Evolutionary conservation across 139 green algal genomes (phyloP).

Genomic region (Tetradesmus lagerheimii): DNA sequence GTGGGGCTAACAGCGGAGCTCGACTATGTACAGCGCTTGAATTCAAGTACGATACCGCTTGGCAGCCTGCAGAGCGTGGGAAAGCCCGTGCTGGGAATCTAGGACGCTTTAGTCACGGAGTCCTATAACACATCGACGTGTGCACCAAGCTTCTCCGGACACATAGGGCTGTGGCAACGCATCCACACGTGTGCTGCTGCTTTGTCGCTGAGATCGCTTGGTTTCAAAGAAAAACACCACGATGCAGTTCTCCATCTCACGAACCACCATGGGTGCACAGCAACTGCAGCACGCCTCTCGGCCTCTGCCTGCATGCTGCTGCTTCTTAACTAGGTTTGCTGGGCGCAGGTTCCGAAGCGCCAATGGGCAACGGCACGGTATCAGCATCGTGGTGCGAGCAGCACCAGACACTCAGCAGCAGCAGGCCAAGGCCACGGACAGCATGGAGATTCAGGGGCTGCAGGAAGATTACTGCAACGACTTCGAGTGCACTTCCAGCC

Average conservation of each 20-base stretch:
- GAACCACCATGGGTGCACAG: slow-evolving; percentile 29
- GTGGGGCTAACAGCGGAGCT: too few relatives aligned
- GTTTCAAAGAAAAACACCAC: background rate
- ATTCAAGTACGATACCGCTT: background rate
- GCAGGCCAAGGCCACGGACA: background rate
- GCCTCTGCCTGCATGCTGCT: background rate
- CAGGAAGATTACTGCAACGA: slow-evolving; percentile 75
- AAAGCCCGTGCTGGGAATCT: background rate
- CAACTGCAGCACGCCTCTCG: background rate
- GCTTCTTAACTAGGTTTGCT: background rate
- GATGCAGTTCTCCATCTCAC: slow-evolving; percentile 35
- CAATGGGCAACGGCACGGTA: background rate
- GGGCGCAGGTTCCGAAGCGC: background rate
- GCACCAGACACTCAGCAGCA: background rate
- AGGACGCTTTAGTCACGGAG: background rate
- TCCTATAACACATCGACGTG: background rate
- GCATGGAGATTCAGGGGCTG: slow-evolving; percentile 15
- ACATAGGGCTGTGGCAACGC: background rate
- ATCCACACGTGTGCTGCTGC: background rate
- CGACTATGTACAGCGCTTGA: background rate
- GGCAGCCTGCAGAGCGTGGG: background rate
- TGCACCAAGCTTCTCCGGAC: background rate
- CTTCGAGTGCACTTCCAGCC: slow-evolving; percentile 78
- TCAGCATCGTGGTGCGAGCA: background rate
- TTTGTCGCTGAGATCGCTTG: background rate